Evolutionary conservation across 495 filamentous ascomycete species (phyloP).

Genomic region (Choiromyces venosus): DNA sequence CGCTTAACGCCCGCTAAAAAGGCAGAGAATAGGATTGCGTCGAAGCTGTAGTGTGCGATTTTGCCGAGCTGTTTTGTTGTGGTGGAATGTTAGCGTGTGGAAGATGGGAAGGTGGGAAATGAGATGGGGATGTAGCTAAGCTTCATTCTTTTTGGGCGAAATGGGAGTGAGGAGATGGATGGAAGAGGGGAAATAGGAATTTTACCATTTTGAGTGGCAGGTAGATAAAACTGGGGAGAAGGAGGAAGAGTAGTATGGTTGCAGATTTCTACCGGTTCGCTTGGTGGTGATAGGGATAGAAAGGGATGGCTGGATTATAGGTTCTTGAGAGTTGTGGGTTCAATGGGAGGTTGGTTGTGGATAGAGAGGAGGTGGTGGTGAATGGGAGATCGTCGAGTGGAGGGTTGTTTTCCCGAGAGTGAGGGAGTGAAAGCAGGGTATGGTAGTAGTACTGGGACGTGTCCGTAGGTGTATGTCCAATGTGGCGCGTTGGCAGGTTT

Average conservation of each 20-base stretch:
- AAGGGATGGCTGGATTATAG: not conserved
- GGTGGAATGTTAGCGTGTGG: conserved; percentile 41
- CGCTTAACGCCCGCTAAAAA: conserved; percentile 95
- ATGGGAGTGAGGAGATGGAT: not conserved
- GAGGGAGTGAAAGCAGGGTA: not conserved
- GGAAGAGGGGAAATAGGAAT: conserved; percentile 4
- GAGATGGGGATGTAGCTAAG: not conserved
- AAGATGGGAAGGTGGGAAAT: conserved; percentile 6
- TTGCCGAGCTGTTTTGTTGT: conserved; percentile 75
- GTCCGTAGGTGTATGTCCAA: not conserved
- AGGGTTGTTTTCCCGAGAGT: not conserved
- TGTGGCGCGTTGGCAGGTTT: not conserved
- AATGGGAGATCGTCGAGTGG: not conserved
- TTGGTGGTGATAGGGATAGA: not conserved
- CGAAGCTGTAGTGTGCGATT: conserved; percentile 90
- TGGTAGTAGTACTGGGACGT: not conserved
- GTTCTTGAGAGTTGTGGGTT: not conserved
- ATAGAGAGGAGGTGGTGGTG: not conserved
- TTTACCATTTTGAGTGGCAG: conserved; percentile 32
- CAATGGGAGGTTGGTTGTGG: not conserved
- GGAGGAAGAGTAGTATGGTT: not conserved
- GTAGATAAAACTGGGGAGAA: conserved; percentile 19
- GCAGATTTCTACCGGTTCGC: not conserved
- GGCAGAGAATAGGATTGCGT: conserved; percentile 89
- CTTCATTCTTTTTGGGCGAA: not conserved